These are phyloP conservation scores for Hygrophorus pudorinus DNA, from an alignment of 768 basidiomycete species.

Conservation along the genomic window DNA sequence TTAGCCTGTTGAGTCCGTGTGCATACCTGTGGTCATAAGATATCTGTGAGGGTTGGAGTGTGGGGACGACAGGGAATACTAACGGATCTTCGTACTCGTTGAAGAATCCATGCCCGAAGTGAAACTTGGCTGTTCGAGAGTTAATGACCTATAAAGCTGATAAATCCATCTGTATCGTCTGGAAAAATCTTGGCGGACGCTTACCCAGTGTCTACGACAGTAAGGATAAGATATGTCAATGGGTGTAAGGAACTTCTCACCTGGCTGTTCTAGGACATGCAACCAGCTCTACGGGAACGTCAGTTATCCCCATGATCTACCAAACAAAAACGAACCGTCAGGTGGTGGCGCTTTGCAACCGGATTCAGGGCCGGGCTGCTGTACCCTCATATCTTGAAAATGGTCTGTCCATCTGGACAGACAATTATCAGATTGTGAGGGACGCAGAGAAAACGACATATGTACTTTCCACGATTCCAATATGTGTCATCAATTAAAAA, in stretches of 20 bases:
- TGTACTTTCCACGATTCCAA: constrained; percentile 67
- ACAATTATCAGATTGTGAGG: background rate
- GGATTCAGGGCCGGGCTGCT: constrained; percentile 55
- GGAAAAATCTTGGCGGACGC: constrained; percentile 1
- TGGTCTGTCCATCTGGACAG: constrained; percentile 59
- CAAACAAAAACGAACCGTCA: constrained; percentile 32
- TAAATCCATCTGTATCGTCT: background rate
- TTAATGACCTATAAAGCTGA: constrained; percentile 38
- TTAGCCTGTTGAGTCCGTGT: constrained; percentile 42
- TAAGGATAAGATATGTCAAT: constrained; percentile 4
- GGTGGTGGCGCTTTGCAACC: constrained; percentile 53
- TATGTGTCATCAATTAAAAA: constrained; percentile 62
- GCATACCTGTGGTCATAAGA: constrained; percentile 31
- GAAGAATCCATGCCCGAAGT: constrained; percentile 45
- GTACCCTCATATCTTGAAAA: constrained; percentile 42
- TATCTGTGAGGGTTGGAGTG: constrained; percentile 2
- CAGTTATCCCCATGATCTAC: background rate
- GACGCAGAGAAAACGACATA: constrained; percentile 1
- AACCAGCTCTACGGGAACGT: constrained; percentile 40
- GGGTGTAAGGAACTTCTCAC: constrained; percentile 23
- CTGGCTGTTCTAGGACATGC: constrained; percentile 64
- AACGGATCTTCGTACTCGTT: constrained; percentile 58
- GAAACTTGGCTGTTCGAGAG: constrained; percentile 55
- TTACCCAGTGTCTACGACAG: constrained; percentile 52
- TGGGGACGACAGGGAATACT: constrained; percentile 15